A percentile compares a stretch with the other conserved stretches of the same genome.
phyloP scores from a whole-genome alignment of 225 moss, liverwort and hornwort genomes.

The Polytrichum formosum region DNA sequence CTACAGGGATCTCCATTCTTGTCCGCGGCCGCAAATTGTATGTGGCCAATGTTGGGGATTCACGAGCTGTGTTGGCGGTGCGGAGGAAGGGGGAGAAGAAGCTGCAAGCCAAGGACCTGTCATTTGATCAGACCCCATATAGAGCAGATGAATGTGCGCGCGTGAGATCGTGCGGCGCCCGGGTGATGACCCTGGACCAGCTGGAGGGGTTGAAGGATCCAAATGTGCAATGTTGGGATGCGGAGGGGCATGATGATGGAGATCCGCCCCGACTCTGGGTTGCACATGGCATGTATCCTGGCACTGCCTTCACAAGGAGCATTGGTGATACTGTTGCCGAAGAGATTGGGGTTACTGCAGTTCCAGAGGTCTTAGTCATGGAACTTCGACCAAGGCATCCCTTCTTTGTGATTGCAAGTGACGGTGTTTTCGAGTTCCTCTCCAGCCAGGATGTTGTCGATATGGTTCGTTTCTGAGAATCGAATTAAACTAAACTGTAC shows the following conservation, averaged over 20 bases:
- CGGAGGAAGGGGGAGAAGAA: slow-evolving; percentile 67
- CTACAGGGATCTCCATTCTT: slow-evolving; percentile 83
- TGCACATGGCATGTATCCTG: slow-evolving; percentile 87
- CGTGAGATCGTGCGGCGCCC: slow-evolving; percentile 73
- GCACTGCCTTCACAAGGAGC: slow-evolving; percentile 92
- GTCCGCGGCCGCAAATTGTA: slow-evolving; percentile 83
- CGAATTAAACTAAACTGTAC: too few relatives aligned
- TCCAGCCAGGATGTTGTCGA: slow-evolving; percentile 94
- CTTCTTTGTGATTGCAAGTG: slow-evolving; percentile 93
- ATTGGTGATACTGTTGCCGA: slow-evolving; percentile 93
- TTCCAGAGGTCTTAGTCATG: slow-evolving; percentile 91
- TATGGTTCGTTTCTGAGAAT: slow-evolving; percentile 45
- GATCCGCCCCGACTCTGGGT: slow-evolving; percentile 98
- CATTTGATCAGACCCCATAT: slow-evolving; percentile 96
- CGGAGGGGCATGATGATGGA: slow-evolving; percentile 91
- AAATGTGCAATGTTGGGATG: slow-evolving; percentile 80
- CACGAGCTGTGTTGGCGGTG: slow-evolving; percentile 84
- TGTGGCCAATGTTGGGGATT: slow-evolving; percentile 96
- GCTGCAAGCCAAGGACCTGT: slow-evolving; percentile 75
- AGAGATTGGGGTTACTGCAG: slow-evolving; percentile 88
- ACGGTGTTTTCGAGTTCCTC: slow-evolving; percentile 97
- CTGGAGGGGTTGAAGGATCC: slow-evolving; percentile 88
- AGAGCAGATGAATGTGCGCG: slow-evolving; percentile 86
- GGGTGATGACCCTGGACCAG: slow-evolving; percentile 93
- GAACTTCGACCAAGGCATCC: slow-evolving; percentile 86